phyloP scores from a whole-genome alignment of 1,284 basidiomycete species.

The Irpex sp. region DNA sequence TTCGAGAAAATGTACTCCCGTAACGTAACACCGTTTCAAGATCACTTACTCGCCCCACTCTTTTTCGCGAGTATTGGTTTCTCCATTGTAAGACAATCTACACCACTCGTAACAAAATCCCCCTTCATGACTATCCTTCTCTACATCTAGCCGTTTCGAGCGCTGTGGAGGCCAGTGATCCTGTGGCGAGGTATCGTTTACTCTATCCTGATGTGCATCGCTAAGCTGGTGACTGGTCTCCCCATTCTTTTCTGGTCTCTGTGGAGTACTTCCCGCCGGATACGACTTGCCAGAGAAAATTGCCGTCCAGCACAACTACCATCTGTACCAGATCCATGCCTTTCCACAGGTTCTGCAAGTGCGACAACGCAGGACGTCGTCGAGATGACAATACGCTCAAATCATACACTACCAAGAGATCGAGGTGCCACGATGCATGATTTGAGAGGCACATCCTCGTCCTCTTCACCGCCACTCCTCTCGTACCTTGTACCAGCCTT shows the following conservation, averaged over 20 bases:
- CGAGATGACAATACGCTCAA: background rate
- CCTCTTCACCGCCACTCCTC: background rate
- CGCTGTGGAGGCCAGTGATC: constrained; percentile 37
- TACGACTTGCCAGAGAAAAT: background rate
- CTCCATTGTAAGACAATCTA: constrained; percentile 29
- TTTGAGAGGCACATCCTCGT: background rate
- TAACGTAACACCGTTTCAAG: constrained; percentile 28
- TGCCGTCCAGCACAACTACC: too few relatives aligned
- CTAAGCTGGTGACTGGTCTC: constrained; percentile 31
- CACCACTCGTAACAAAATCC: too few relatives aligned
- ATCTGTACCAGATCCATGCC: background rate
- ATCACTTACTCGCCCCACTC: constrained; percentile 39
- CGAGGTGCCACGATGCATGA: background rate
- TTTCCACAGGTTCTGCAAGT: background rate
- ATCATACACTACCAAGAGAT: too few relatives aligned
- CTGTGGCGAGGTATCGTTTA: constrained; percentile 49
- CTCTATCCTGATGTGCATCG: constrained; percentile 42
- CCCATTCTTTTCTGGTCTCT: constrained; percentile 18
- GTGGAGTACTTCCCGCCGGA: background rate
- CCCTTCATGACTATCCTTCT: background rate
- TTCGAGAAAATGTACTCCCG: constrained; percentile 25
- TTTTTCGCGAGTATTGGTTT: constrained; percentile 53
- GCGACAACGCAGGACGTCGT: background rate
- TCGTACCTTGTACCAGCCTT: constrained; percentile 5
- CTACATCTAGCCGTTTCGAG: constrained; percentile 34